Evolutionary conservation across 306 rosid genomes (phyloP).

Genomic region (Inga leiocalycina): DNA sequence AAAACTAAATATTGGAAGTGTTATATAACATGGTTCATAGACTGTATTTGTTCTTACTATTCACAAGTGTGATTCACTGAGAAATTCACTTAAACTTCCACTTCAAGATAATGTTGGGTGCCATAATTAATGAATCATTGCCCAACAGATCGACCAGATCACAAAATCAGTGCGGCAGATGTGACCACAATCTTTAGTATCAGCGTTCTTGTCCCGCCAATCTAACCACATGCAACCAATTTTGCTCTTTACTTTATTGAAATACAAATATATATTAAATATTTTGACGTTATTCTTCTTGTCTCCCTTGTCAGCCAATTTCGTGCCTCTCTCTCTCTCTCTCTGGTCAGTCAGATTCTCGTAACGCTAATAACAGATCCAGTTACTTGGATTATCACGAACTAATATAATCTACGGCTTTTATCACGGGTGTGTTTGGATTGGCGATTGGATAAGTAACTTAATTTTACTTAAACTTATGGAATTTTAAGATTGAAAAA

Average conservation of each 20-base stretch:
- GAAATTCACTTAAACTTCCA: background rate
- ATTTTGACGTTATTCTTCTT: slow-evolving; percentile 36
- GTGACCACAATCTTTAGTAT: slow-evolving; percentile 42
- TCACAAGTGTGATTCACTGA: background rate
- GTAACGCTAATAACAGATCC: background rate
- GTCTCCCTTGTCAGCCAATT: background rate
- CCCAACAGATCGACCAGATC: background rate
- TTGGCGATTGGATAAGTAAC: no score
- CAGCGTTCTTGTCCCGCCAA: slow-evolving; percentile 22
- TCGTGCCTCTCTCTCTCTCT: background rate
- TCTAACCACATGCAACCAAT: slow-evolving; percentile 18
- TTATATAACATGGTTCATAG: background rate
- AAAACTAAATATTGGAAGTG: background rate
- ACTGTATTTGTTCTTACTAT: no score
- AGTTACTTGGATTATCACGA: background rate
- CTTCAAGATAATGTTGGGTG: background rate
- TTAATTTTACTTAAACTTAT: no score
- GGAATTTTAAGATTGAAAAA: no score
- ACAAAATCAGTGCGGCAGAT: slow-evolving; percentile 43
- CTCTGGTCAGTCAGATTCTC: background rate
- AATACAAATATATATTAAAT: background rate
- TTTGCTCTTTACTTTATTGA: background rate
- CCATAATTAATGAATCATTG: background rate
- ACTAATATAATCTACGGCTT: background rate
- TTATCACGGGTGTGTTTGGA: no score